Evolutionary conservation across 345 rosid genomes (phyloP), one percentile per base, ranked within the genome.

Genomic region (Salix suchowensis): DNA sequence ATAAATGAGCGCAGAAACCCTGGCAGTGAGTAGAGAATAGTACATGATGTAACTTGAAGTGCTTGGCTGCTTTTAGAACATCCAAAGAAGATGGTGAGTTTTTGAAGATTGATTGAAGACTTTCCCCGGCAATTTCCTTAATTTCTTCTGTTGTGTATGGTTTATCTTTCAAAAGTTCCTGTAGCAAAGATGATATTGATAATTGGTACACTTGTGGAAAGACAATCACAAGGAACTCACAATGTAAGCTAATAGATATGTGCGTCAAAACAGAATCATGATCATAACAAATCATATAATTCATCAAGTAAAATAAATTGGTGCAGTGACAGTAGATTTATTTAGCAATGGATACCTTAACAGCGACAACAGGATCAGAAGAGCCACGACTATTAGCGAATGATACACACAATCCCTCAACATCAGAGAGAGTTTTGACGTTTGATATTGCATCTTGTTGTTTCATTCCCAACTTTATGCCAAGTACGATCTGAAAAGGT

Each of bases 361-460:
- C 97, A 60, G 97, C 94, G 74, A 88, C 79, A 68, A 89, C 88
- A 62, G 99, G 98, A 82, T 94, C 98, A 68, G 91, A 84, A 39
- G 93, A 92, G 74, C 82, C 91, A 66, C 2, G 86, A 50, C 65
- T 75, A 30, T 84, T 37, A 28, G 97, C 92, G 70, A 90, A 94
- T 71, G 93, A 67, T 68, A 89, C 89, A 84, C 97, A 94, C 72
- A 92, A 73, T 30, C 91, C 97, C 76, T 96, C 99, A 79, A 94
- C 98, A 54, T 96, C 97, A 30, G 97, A 96, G 72, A 96, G 97
- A 68, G 99, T 94, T 83, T 89, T 87, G 46, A 91, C 95, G 74
- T 91, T 88, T 48, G 90, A 70, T 74, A 86, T 82, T 4, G 97
- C 97, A 68, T 92, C 90, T 75, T 84, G 82, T 55, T 91, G 91